Conservation (phyloP, 2,329 filamentous ascomycete species). For the Colletotrichum simmondsii region DNA sequence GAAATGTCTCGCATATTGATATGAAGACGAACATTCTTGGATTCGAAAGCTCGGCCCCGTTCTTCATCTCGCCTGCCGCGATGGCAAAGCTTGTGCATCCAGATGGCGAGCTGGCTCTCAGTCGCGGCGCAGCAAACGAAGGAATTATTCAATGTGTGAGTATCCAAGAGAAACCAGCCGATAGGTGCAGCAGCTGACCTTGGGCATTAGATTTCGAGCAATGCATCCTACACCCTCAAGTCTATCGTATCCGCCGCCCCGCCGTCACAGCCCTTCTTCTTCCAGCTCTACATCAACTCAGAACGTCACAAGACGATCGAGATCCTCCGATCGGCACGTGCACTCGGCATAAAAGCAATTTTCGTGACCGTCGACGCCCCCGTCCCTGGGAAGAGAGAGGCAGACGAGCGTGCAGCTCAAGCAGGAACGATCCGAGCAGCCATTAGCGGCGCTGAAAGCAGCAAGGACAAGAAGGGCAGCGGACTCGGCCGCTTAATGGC, state of each 20-base stretch:
- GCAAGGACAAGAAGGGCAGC: constrained; percentile 62
- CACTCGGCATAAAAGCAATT: constrained; percentile 60
- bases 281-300: constrained; percentile 72
- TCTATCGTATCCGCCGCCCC: constrained; percentile 53
- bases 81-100: constrained; percentile 73
- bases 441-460: constrained; percentile 56
- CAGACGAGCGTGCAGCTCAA: constrained; percentile 56
- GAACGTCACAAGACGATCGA: constrained; percentile 61
- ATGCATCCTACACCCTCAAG: constrained; percentile 59
- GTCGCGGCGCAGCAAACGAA: constrained; percentile 49
- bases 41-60: constrained; percentile 60
- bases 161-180: background rate
- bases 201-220: constrained; percentile 55
- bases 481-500: constrained; percentile 57
- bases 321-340: constrained; percentile 56
- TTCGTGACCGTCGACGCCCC: constrained; percentile 70
- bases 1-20: constrained; percentile 76
- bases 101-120: constrained; percentile 60
- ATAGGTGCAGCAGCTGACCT: background rate
- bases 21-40: constrained; percentile 66
- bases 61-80: constrained; percentile 73
- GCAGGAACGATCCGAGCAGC: constrained; percentile 52
- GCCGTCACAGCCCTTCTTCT: constrained; percentile 58
- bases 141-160: constrained; percentile 60
- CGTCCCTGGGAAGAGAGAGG: constrained; percentile 65